Evolutionary conservation across 768 basidiomycete genomes (phyloP).

Genomic region (Stropharia rugosoannulata): DNA sequence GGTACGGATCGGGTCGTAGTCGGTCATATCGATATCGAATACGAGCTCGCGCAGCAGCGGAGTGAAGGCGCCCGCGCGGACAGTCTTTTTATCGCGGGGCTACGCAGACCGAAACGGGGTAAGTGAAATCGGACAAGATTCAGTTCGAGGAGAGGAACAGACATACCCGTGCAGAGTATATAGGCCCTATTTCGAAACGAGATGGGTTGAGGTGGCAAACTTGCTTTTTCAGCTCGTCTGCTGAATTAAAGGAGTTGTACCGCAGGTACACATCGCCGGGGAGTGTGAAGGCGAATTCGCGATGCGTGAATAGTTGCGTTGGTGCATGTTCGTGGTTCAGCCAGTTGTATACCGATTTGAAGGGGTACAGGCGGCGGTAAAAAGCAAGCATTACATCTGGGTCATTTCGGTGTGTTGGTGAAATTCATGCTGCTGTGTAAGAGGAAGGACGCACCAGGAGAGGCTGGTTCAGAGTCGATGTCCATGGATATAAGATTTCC

Average conservation of each 20-base stretch:
- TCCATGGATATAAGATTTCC: background rate
- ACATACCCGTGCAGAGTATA: conserved; percentile 84
- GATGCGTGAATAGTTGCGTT: conserved; percentile 81
- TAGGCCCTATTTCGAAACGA: conserved; percentile 95
- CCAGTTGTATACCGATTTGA: conserved; percentile 92
- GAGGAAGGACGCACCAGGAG: conserved; percentile 18
- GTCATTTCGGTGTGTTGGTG: background rate
- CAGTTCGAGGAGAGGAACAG: background rate
- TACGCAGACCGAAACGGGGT: conserved; percentile 26
- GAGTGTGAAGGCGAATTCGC: conserved; percentile 96
- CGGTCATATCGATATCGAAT: conserved; percentile 99
- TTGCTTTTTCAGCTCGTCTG: conserved; percentile 91
- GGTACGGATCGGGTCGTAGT: conserved; percentile 93
- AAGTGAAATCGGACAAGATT: background rate
- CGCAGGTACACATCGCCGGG: conserved; percentile 90
- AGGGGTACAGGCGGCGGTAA: conserved; percentile 91
- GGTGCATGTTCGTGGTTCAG: conserved; percentile 88
- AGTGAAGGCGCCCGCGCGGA: conserved; percentile 62
- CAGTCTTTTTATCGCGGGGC: conserved; percentile 89
- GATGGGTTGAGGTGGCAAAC: conserved; percentile 82
- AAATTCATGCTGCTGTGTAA: too few relatives aligned
- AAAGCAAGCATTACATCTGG: conserved; percentile 59
- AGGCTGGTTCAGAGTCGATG: conserved; percentile 9
- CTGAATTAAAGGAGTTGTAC: conserved; percentile 85
- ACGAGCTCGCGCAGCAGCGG: conserved; percentile 90